phyloP scores from a whole-genome alignment of 768 basidiomycete species.

The Candolleomyces aberdarensis region DNA sequence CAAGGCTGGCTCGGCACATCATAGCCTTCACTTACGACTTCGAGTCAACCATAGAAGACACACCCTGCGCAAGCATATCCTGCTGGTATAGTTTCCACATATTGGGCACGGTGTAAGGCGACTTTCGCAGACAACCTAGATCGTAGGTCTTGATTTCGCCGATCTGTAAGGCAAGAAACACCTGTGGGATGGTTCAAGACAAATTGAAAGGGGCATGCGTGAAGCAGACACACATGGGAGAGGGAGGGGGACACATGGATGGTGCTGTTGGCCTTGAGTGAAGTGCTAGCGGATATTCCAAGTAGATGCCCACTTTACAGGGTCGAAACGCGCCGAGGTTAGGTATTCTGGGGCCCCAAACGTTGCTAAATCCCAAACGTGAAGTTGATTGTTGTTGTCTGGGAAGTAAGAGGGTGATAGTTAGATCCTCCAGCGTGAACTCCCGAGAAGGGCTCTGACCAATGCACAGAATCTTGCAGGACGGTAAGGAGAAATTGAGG shows the following conservation, averaged over 20 bases:
- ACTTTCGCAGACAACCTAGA: slow-evolving; percentile 61
- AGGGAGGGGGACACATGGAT: slow-evolving; percentile 66
- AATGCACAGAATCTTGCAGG: slow-evolving; percentile 56
- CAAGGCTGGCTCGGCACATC: slow-evolving; percentile 8
- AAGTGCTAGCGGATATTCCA: too few relatives aligned
- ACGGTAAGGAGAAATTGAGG: slow-evolving; percentile 55
- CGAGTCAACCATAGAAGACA: slow-evolving; percentile 25
- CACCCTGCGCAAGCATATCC: slow-evolving; percentile 40
- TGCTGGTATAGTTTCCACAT: slow-evolving; percentile 74
- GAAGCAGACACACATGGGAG: slow-evolving; percentile 50
- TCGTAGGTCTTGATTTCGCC: slow-evolving; percentile 75
- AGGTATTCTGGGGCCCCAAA: slow-evolving; percentile 52
- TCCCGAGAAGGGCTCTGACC: slow-evolving; percentile 34
- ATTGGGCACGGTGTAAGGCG: slow-evolving; percentile 68
- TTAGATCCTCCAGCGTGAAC: neutral
- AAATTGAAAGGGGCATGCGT: slow-evolving; percentile 9
- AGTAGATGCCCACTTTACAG: slow-evolving; percentile 35
- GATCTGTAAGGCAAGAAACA: slow-evolving; percentile 45
- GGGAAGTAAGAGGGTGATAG: neutral
- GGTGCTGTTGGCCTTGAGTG: slow-evolving; percentile 36
- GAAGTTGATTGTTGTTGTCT: slow-evolving; percentile 55
- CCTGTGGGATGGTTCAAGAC: slow-evolving; percentile 25
- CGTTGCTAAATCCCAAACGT: slow-evolving; percentile 57
- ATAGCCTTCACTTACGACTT: neutral
- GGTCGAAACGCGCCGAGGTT: slow-evolving; percentile 46